Conservation (phyloP, 2,329 filamentous ascomycete genomes). For the Tolypocladium pustulatum region DNA sequence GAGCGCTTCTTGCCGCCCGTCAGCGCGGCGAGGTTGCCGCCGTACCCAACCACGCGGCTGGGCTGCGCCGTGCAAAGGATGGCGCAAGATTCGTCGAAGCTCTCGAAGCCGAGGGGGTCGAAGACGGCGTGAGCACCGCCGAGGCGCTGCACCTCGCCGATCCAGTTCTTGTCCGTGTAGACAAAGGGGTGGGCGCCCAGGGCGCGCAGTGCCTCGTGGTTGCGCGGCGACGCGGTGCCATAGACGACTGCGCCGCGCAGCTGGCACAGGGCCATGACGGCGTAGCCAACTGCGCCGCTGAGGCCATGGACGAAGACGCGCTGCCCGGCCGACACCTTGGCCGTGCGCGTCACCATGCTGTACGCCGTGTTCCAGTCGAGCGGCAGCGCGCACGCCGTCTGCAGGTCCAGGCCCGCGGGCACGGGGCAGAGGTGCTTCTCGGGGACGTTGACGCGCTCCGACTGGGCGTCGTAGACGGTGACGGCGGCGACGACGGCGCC, state of each 20-base stretch:
- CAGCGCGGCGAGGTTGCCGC: slow-evolving; percentile 22
- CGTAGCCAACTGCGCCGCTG: slow-evolving; percentile 37
- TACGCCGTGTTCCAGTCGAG: slow-evolving; percentile 36
- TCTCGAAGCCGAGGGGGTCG: slow-evolving; percentile 38
- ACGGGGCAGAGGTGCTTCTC: slow-evolving; percentile 34
- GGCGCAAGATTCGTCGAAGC: slow-evolving; percentile 36
- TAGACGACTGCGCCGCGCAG: slow-evolving; percentile 34
- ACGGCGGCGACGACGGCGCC: slow-evolving; percentile 25
- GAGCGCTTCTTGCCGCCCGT: slow-evolving; percentile 20
- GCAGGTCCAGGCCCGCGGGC: slow-evolving; percentile 27
- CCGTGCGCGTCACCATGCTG: slow-evolving; percentile 23
- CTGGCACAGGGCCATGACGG: slow-evolving; percentile 27
- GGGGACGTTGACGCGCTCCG: slow-evolving; percentile 32
- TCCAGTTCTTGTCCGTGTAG: slow-evolving; percentile 40
- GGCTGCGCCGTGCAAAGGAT: slow-evolving; percentile 23
- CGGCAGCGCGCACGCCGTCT: slow-evolving; percentile 27
- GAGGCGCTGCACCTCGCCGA: slow-evolving; percentile 28
- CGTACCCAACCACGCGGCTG: slow-evolving; percentile 30
- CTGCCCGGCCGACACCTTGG: slow-evolving; percentile 29
- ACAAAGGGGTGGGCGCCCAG: slow-evolving; percentile 31
- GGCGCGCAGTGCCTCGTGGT: slow-evolving; percentile 27
- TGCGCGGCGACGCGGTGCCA: slow-evolving; percentile 35
- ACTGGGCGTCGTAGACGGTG: slow-evolving; percentile 30
- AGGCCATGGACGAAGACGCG: slow-evolving; percentile 40
- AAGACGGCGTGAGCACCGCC: slow-evolving; percentile 37